These are phyloP conservation scores for Leccinum cinnamomeum DNA, from an alignment of 1,284 basidiomycete genomes.

Conservation along the genomic window DNA sequence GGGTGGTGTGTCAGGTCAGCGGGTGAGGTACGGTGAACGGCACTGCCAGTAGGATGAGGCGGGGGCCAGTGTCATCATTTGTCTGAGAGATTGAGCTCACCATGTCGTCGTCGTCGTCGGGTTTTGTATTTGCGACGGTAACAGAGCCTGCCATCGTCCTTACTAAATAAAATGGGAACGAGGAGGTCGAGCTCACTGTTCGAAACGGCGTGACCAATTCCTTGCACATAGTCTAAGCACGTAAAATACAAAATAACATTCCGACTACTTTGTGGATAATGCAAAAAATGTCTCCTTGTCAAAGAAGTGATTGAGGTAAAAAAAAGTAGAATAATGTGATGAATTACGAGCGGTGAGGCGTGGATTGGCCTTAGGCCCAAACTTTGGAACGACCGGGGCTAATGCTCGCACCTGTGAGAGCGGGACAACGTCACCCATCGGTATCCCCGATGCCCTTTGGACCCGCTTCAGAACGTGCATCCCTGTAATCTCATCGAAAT, in stretches of 20 bases:
- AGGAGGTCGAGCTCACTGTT: too few relatives aligned
- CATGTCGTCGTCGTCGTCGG: constrained; percentile 1
- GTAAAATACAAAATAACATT: too few relatives aligned
- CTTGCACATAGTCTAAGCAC: too few relatives aligned
- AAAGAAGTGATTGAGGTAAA: background rate
- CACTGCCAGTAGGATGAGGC: too few relatives aligned
- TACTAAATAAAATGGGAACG: too few relatives aligned
- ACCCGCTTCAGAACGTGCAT: background rate
- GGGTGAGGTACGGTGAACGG: too few relatives aligned
- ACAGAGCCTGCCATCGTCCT: too few relatives aligned
- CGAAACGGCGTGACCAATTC: too few relatives aligned
- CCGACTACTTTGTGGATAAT: background rate
- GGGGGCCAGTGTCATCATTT: constrained; percentile 11
- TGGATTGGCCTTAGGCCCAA: background rate
- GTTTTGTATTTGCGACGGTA: constrained; percentile 18
- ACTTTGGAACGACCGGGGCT: background rate
- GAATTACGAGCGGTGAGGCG: background rate
- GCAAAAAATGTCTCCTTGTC: background rate
- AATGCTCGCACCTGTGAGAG: background rate
- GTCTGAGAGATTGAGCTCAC: constrained; percentile 16
- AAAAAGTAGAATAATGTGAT: background rate
- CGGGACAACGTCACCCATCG: background rate
- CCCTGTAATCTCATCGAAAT: background rate
- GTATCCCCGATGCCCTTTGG: background rate
- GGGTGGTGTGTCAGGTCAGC: too few relatives aligned